Conservation (phyloP, 2,329 filamentous ascomycete genomes). For the Mycocentrospora acerina region DNA sequence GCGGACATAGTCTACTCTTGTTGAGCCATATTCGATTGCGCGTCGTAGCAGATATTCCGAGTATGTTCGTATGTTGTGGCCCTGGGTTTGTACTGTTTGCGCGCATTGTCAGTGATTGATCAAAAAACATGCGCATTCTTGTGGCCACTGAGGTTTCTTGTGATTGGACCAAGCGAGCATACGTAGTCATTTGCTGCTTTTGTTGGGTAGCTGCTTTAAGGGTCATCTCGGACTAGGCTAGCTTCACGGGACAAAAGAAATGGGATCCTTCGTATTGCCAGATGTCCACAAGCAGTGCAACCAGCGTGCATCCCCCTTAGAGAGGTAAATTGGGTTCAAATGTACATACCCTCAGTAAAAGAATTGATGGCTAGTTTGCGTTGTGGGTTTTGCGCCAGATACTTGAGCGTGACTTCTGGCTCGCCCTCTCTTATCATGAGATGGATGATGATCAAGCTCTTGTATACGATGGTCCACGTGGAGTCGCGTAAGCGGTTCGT, state of each 20-base stretch:
- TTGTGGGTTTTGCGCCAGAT: slow-evolving; percentile 73
- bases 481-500: slow-evolving; percentile 88
- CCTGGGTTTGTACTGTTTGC: slow-evolving; percentile 85
- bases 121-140: too few species aligned
- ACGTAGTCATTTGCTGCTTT: too few species aligned
- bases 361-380: slow-evolving; percentile 83
- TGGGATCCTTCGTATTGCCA: neutral
- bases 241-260: too few species aligned
- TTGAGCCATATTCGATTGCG: slow-evolving; percentile 78
- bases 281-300: slow-evolving; percentile 2
- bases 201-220: too few species aligned
- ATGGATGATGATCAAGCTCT: slow-evolving; percentile 91
- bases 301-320: slow-evolving; percentile 1
- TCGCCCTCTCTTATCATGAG: slow-evolving; percentile 97
- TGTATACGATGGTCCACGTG: slow-evolving; percentile 99
- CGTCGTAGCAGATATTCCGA: slow-evolving; percentile 82
- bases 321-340: neutral
- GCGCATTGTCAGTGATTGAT: slow-evolving; percentile 43
- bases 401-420: slow-evolving; percentile 82
- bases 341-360: slow-evolving; percentile 80
- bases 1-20: slow-evolving; percentile 87
- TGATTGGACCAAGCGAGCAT: too few species aligned
- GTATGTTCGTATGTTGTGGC: slow-evolving; percentile 91
- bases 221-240: too few species aligned
- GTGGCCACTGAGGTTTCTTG: too few species aligned